phyloP scores from a whole-genome alignment of 768 basidiomycete genomes.

The Inosperma sp. region DNA sequence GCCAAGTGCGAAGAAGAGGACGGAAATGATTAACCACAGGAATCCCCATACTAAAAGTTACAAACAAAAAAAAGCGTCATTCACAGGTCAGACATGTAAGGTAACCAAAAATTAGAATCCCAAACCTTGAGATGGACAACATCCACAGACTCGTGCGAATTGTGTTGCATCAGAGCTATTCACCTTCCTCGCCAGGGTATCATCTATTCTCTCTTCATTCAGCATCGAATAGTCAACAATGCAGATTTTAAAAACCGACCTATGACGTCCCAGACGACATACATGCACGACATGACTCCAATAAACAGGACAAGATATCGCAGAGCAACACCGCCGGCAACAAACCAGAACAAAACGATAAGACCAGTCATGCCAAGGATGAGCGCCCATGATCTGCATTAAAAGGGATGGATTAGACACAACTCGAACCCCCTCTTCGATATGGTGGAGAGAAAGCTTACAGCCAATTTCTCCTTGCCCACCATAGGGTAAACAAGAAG shows the following conservation, averaged over 20 bases:
- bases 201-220: constrained; percentile 45
- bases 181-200: constrained; percentile 78
- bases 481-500: constrained; percentile 86
- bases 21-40: constrained; percentile 76
- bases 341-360: constrained; percentile 82
- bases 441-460: constrained; percentile 31
- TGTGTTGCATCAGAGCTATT: constrained; percentile 85
- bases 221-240: neutral
- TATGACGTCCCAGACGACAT: constrained; percentile 84
- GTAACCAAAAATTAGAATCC: neutral
- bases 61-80: constrained; percentile 8
- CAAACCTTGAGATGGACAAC: constrained; percentile 75
- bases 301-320: constrained; percentile 81
- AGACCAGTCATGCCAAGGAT: constrained; percentile 77
- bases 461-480: constrained; percentile 75
- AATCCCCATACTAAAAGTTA: constrained; percentile 71
- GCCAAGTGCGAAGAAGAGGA: constrained; percentile 70
- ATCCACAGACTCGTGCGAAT: constrained; percentile 81
- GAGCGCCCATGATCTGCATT: constrained; percentile 65
- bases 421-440: neutral
- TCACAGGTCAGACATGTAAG: neutral
- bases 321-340: constrained; percentile 66
- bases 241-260: constrained; percentile 38
- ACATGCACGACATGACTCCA: constrained; percentile 83
- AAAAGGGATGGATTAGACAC: neutral